Conservation (phyloP, 2,329 filamentous ascomycete species). For the Pseudocercospora pini-densiflorae region DNA sequence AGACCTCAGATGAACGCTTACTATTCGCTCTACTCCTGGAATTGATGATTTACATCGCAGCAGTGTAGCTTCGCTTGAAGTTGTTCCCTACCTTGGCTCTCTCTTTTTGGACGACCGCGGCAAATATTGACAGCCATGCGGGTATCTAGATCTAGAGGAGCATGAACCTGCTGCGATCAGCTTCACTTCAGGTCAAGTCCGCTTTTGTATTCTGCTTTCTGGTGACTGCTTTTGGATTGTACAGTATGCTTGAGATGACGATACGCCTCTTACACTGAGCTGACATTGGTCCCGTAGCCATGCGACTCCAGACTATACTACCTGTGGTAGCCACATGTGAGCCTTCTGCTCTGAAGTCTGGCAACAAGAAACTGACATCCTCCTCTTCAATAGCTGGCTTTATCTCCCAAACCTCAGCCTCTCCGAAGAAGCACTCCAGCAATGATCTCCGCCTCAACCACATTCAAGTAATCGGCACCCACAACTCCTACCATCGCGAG, state of each 20-base stretch:
- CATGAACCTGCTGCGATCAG: conserved; percentile 17
- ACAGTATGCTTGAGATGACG: conserved; percentile 17
- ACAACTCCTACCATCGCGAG: conserved; percentile 59
- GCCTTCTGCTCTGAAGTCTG: neutral
- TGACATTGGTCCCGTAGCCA: conserved; percentile 2
- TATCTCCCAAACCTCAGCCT: conserved; percentile 7
- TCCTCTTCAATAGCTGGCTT: conserved; percentile 17
- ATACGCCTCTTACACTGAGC: neutral
- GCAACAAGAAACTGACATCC: neutral
- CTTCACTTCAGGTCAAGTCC: conserved; percentile 2
- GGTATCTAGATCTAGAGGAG: conserved; percentile 9
- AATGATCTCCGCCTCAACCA: conserved; percentile 54
- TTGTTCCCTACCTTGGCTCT: neutral
- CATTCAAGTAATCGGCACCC: conserved; percentile 57
- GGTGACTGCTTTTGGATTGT: conserved; percentile 19
- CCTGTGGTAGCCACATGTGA: neutral
- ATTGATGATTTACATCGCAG: neutral
- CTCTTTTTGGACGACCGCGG: conserved; percentile 12
- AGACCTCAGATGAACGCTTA: neutral
- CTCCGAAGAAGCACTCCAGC: neutral
- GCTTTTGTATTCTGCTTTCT: conserved; percentile 19
- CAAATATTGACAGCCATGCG: conserved; percentile 6
- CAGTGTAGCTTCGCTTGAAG: neutral
- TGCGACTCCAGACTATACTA: conserved; percentile 18
- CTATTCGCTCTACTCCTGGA: neutral